Base-by-base conservation (phyloP, 1,284 basidiomycete genomes). In the Coniferiporia sulphurascens region DNA sequence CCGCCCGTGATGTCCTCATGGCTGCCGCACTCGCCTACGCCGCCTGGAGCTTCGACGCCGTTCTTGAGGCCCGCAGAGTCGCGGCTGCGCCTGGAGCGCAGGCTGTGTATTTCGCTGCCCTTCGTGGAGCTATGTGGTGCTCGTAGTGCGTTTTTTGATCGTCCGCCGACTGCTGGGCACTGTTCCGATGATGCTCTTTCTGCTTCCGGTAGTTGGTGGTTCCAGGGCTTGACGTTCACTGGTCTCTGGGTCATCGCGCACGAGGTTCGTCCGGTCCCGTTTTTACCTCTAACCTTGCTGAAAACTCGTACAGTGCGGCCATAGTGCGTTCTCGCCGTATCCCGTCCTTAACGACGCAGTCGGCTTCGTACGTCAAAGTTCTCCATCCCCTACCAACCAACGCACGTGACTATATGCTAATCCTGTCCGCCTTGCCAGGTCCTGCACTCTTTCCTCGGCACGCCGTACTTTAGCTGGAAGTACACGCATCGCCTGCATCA, bases 401-500 rank as follows among this genome's bases (percentile, higher is more conserved):
- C 2, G n/a, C 17, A 49, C 55, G 12, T 12, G n/a, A 43, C 19
- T n/a, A 35, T 36, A 0, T 19, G 10, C 19, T 19, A 7, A 10
- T 21, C n/a, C n/a, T n/a, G n/a, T n/a, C n/a, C n/a, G n/a, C n/a
- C n/a, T n/a, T n/a, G n/a, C 4, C 17, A 56, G 55, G 69, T 83
- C 54, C 70, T 83, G 27, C 82, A 83, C 73, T 80, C 78, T 36
- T 69, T 73, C 54, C 71, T 84, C 22, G 70, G 82, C 48, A 82
- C 83, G 3, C 82, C 82, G 15, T 84, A 82, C 73, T 82, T 83
- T 73, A 78, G 77, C 55, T 84, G 82, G 82, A 72, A 80, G 62
- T 83, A 84, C 69, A 79, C 80, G 27, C 82, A 84, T 71, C 81
- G 76, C 58, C 78, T 78, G 60, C 82, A 84, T 72, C 82, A 84